Evolutionary conservation across 371 early-diverging fungal genomes (phyloP), one percentile per base, ranked within the genome.

Genomic region (Mortierella sp.): DNA sequence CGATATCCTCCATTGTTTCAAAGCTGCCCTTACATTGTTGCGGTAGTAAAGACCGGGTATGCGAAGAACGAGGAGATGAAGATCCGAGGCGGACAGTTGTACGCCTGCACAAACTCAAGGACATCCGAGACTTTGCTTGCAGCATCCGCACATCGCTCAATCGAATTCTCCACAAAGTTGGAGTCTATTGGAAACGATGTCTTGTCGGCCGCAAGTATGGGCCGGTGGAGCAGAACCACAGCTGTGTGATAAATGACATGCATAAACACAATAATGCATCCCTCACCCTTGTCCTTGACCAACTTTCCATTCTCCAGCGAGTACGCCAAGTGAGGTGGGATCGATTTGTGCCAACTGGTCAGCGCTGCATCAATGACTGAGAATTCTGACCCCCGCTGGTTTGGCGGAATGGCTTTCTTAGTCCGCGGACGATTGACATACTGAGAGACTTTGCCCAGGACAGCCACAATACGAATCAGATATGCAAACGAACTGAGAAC

Each of bases 31-130:
- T 58, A 74, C 76, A 88, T 83, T 18, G 88, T 88, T 2, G 86
- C 86, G 0, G 83, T 83, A 0, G 85, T 86, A 43, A 84, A 88
- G 13, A 84, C 81, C 4, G 86, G 74, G 45, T 88, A 88, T 2
- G 86, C 78, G 45, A 86, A 63, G 48, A 81, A 87, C 2, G 86
- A 82, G 2, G 85, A 81, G 56, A 82, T 82, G 12, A 78, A 74
- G 30, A 69, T 56, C 21, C 76, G 65, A 0, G 69, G 69, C 9
- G 48, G 81, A 66, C 58, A 67, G 23, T 62, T 69, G 45, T 41
- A 65, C 13, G 60, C 61, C 57, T 39, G 78, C 28, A 85, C 79
- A 31, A 72, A 70, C 16, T 78, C 76, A 4, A 87, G 58, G 10
- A 85, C 64, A 2, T 78, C 69, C 0, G 86, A 85, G 12, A 86